phyloP scores from a whole-genome alignment of 306 rosid species.

The Sphenostylis stenocarpa region DNA sequence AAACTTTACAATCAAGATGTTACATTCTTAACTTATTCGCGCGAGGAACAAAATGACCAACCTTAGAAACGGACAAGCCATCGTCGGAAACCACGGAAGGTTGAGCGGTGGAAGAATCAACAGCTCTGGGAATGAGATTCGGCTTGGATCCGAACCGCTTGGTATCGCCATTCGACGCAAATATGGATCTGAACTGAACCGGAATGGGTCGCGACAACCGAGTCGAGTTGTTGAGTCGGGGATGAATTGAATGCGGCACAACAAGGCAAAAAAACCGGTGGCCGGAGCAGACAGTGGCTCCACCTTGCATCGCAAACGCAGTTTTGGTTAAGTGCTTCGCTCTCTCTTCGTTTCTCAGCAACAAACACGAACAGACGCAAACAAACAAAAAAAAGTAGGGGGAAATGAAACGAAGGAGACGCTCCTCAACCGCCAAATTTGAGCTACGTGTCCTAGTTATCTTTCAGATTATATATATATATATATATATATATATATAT shows the following conservation, averaged over 20 bases:
- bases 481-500: too few species aligned
- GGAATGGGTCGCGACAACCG: conserved; percentile 2
- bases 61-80: conserved; percentile 67
- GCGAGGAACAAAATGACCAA: conserved; percentile 30
- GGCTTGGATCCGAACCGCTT: conserved; percentile 19
- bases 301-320: conserved; percentile 25
- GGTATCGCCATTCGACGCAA: not conserved
- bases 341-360: not conserved
- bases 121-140: conserved; percentile 49
- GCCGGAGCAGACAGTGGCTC: conserved; percentile 40
- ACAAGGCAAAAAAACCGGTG: conserved; percentile 27
- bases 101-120: conserved; percentile 56
- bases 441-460: not conserved
- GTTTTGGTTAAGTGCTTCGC: not conserved
- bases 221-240: conserved; percentile 29
- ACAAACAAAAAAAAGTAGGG: not conserved
- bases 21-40: too few species aligned
- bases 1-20: too few species aligned
- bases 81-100: conserved; percentile 55
- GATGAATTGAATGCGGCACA: conserved; percentile 33
- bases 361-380: not conserved
- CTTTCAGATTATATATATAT: not conserved
- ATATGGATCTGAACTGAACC: not conserved
- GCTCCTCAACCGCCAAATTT: not conserved
- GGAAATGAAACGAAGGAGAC: not conserved